A percentile compares a stretch with the other conserved stretches of the same genome.
These are phyloP conservation scores for Santalum album DNA, from an alignment of 164 flowering plant genomes.

Conservation along the genomic window DNA sequence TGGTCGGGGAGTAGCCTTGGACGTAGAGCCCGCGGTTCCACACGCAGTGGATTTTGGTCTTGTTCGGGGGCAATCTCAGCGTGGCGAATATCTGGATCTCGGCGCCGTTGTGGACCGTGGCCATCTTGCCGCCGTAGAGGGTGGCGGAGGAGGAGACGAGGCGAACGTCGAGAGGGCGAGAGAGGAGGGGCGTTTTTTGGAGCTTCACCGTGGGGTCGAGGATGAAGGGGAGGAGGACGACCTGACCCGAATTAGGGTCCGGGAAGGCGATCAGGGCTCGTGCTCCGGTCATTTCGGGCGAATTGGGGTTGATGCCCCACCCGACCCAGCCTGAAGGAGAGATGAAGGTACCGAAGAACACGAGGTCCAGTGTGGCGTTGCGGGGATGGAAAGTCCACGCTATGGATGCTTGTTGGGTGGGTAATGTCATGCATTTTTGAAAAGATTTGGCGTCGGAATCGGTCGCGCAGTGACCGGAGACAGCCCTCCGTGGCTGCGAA, in stretches of 20 bases:
- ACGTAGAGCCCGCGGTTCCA: slow-evolving; percentile 95
- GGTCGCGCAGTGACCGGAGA: slow-evolving; percentile 55
- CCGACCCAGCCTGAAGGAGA: slow-evolving; percentile 99
- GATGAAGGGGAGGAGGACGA: slow-evolving; percentile 61
- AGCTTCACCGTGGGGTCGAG: slow-evolving; percentile 76
- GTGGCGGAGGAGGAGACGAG: slow-evolving; percentile 62
- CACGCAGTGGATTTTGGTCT: slow-evolving; percentile 48
- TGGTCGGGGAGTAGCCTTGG: slow-evolving; percentile 95
- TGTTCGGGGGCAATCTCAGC: slow-evolving; percentile 49
- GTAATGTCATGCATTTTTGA: slow-evolving; percentile 65
- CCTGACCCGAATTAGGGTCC: slow-evolving; percentile 70
- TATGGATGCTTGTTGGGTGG: slow-evolving; percentile 77
- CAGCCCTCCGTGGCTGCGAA: slow-evolving; percentile 2
- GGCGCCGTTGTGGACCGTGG: slow-evolving; percentile 64
- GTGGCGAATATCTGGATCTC: slow-evolving; percentile 58
- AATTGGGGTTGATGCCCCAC: slow-evolving; percentile 75
- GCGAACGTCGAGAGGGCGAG: slow-evolving; percentile 69
- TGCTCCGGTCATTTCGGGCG: slow-evolving; percentile 75
- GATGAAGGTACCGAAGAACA: slow-evolving; percentile 74
- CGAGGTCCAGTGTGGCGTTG: slow-evolving; percentile 70
- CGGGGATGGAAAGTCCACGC: slow-evolving; percentile 80
- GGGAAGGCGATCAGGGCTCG: slow-evolving; percentile 77
- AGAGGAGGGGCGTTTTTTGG: slow-evolving; percentile 58
- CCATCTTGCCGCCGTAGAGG: slow-evolving; percentile 55
- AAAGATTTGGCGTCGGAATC: slow-evolving; percentile 36